phyloP scores from a whole-genome alignment of 2,329 filamentous ascomycete species.

The Colletotrichum echinochloae region DNA sequence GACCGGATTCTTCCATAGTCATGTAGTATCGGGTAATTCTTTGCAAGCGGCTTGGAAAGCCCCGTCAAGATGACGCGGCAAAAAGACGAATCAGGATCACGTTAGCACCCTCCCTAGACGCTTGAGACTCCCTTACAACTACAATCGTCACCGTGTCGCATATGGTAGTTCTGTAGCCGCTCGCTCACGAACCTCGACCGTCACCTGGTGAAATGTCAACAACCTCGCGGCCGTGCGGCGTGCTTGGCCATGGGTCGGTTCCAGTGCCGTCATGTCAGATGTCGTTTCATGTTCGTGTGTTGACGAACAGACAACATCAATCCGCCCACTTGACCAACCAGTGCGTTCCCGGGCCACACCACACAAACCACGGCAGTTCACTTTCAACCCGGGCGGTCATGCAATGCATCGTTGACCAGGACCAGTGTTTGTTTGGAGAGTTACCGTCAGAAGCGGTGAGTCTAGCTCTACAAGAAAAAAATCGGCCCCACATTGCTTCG shows the following conservation, averaged over 20 bases:
- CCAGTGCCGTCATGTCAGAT: neutral
- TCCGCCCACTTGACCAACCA: too few relatives aligned
- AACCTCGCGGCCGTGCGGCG: neutral
- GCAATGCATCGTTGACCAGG: constrained; percentile 9
- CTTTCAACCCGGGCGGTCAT: neutral
- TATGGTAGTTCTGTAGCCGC: neutral
- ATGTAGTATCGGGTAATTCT: neutral
- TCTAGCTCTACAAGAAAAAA: constrained; percentile 26
- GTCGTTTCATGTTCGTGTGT: neutral
- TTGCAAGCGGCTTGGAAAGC: neutral
- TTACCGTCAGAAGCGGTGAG: constrained; percentile 5
- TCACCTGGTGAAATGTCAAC: neutral
- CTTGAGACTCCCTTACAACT: neutral
- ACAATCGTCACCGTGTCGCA: neutral
- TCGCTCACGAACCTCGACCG: neutral
- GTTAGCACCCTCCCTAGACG: neutral
- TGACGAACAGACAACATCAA: neutral
- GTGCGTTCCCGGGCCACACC: neutral
- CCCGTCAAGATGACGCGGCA: neutral
- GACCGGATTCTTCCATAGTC: neutral
- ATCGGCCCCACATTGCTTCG: neutral
- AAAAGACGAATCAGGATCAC: neutral
- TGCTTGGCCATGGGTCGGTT: neutral
- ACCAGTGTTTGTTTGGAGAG: constrained; percentile 20
- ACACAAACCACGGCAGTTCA: neutral